These are phyloP conservation scores for Colletotrichum incanum DNA, from an alignment of 2,329 filamentous ascomycete genomes.

Conservation along the genomic window DNA sequence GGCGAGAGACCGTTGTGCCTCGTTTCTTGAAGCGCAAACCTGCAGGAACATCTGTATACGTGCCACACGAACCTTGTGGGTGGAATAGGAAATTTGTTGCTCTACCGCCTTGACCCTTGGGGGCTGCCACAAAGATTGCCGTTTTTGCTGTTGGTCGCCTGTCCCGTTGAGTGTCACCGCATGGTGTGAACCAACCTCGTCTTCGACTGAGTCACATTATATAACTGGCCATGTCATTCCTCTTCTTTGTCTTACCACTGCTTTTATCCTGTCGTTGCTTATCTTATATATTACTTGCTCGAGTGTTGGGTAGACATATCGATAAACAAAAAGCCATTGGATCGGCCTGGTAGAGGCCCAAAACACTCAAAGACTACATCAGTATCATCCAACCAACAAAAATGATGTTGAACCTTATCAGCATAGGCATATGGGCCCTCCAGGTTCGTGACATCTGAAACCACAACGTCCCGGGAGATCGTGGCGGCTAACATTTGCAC, in stretches of 20 bases:
- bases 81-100: background rate
- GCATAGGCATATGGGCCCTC: slow-evolving; percentile 29
- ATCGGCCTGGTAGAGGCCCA: background rate
- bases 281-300: background rate
- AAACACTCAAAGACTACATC: background rate
- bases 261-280: background rate
- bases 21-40: slow-evolving; percentile 13
- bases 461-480: background rate
- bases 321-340: background rate
- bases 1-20: background rate
- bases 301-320: background rate
- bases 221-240: background rate
- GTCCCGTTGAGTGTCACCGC: background rate
- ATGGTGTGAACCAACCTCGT: background rate
- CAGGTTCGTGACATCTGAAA: slow-evolving; percentile 24
- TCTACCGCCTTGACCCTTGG: slow-evolving; percentile 8
- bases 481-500: background rate
- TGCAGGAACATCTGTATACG: slow-evolving; percentile 20
- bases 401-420: slow-evolving; percentile 30
- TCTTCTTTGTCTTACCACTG: background rate
- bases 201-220: slow-evolving; percentile 12
- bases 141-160: background rate
- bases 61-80: slow-evolving; percentile 10
- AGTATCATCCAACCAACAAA: background rate
- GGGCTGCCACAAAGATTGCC: background rate